A percentile compares a stretch with the other conserved stretches of the same genome.
These are phyloP conservation scores for Chenopodium quinoa DNA, from an alignment of 148 eudicot species.

Conservation along the genomic window DNA sequence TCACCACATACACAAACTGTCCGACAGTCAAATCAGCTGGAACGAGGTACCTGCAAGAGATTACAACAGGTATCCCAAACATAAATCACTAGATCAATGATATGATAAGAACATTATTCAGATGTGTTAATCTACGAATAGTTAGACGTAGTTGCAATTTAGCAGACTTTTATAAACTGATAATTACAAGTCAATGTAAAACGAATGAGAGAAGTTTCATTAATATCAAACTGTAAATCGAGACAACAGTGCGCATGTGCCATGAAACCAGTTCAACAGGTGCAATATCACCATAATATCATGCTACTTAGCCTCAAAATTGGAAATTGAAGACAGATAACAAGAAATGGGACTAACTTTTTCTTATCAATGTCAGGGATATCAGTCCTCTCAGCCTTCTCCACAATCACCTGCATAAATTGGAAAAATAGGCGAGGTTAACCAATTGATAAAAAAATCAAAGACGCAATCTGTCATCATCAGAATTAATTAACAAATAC, in stretches of 20 bases:
- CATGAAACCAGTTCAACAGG: not conserved
- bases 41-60: constrained; percentile 44
- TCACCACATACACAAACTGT: constrained; percentile 57
- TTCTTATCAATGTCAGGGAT: constrained; percentile 52
- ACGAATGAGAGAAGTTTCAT: too few relatives aligned
- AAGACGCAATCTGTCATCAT: not conserved
- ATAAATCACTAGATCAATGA: not conserved
- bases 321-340: not conserved
- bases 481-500: not conserved
- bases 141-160: too few relatives aligned
- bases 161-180: too few relatives aligned
- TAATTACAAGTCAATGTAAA: too few relatives aligned
- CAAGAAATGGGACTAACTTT: constrained; percentile 35
- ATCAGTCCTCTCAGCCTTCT: constrained; percentile 46
- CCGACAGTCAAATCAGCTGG: constrained; percentile 58
- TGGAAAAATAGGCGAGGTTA: constrained; percentile 8
- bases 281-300: not conserved
- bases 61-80: not conserved
- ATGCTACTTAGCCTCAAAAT: not conserved
- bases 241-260: not conserved
- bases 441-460: not conserved
- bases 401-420: constrained; percentile 46
- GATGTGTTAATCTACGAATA: not conserved
- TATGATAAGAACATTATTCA: not conserved
- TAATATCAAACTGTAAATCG: not conserved